phyloP scores from a whole-genome alignment of 140 eudicot genomes.

The Flaveria floridana region DNA sequence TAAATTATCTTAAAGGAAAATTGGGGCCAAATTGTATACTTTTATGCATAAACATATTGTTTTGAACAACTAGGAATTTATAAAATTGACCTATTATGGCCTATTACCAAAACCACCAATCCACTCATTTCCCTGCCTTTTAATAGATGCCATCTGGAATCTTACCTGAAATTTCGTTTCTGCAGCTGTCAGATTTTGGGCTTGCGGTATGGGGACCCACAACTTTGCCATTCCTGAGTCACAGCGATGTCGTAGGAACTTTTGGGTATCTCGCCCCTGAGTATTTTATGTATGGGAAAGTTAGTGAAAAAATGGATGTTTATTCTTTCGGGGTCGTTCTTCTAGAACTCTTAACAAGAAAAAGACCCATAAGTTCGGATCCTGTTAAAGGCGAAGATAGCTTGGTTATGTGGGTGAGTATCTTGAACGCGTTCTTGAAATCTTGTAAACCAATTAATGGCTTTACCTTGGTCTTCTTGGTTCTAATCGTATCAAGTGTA shows the following conservation, averaged over 20 bases:
- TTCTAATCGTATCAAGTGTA: background rate
- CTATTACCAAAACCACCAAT: too few relatives aligned
- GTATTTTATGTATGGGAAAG: slow-evolving; percentile 97
- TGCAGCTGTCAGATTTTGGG: slow-evolving; percentile 88
- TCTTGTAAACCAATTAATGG: background rate
- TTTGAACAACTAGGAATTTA: too few relatives aligned
- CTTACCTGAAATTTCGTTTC: slow-evolving; percentile 2
- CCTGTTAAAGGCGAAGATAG: slow-evolving; percentile 71
- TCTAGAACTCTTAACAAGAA: slow-evolving; percentile 76
- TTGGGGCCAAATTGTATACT: background rate
- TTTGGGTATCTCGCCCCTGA: slow-evolving; percentile 99
- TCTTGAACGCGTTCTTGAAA: background rate
- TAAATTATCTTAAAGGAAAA: background rate
- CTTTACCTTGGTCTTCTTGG: background rate
- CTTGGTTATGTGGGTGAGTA: slow-evolving; percentile 95
- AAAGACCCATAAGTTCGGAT: slow-evolving; percentile 66
- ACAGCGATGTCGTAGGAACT: slow-evolving; percentile 83
- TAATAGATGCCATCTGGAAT: too few relatives aligned
- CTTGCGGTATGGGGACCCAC: slow-evolving; percentile 92
- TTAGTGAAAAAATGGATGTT: slow-evolving; percentile 86
- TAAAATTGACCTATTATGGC: too few relatives aligned
- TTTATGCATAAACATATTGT: background rate
- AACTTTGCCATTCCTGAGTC: slow-evolving; percentile 52
- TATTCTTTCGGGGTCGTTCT: slow-evolving; percentile 95
- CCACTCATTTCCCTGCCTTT: too few relatives aligned